Evolutionary conservation across 306 rosid genomes (phyloP).

Genomic region (Cicer judaicum): DNA sequence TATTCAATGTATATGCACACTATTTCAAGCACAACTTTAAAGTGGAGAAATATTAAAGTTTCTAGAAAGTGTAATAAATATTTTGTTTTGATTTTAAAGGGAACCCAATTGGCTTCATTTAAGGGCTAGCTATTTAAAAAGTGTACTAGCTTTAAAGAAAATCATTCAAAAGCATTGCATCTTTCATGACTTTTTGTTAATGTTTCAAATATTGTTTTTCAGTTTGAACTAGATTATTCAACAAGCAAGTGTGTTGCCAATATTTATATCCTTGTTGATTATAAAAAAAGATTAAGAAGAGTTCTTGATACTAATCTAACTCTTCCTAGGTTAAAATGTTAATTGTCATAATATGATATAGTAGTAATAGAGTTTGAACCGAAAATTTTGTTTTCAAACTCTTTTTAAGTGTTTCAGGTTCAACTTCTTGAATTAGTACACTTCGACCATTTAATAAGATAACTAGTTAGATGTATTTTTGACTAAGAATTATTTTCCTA

Average conservation of each 20-base stretch:
- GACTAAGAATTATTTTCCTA: not conserved
- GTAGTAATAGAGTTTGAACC: too few species aligned
- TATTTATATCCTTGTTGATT: too few species aligned
- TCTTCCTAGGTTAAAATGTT: too few species aligned
- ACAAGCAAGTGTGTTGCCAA: too few species aligned
- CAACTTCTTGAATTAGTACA: too few species aligned
- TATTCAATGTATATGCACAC: conserved; percentile 45
- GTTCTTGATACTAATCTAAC: too few species aligned
- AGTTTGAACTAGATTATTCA: not conserved
- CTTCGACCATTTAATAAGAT: too few species aligned
- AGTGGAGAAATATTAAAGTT: conserved; percentile 20
- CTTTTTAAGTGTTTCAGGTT: too few species aligned
- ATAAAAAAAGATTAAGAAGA: not conserved
- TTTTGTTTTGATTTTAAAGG: conserved; percentile 33
- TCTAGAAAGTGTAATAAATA: conserved; percentile 19
- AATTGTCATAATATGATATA: too few species aligned
- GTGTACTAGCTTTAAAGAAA: not conserved
- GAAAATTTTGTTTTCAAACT: too few species aligned
- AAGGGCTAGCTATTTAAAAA: not conserved
- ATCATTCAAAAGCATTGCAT: not conserved
- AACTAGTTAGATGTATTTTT: conserved; percentile 8
- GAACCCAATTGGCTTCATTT: not conserved
- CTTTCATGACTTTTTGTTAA: not conserved
- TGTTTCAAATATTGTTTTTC: not conserved
- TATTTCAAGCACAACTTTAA: conserved; percentile 23